Evolutionary conservation across 805 yeast genomes (phyloP).

Genomic region (Metschnikowia corniflorae): DNA sequence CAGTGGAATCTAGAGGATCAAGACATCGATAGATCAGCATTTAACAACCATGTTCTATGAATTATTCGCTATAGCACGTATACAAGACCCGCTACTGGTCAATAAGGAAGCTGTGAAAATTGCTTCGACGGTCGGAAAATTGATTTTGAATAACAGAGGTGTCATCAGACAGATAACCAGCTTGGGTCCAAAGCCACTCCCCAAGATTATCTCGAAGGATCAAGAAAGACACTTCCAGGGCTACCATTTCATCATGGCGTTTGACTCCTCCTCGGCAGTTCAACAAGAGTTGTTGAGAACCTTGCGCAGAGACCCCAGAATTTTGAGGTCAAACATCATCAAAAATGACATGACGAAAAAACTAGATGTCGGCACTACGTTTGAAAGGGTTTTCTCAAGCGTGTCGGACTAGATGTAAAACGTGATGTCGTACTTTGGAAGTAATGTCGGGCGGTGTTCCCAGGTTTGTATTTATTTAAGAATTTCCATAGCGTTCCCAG

Average conservation of each 20-base stretch:
- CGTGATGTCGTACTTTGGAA: neutral
- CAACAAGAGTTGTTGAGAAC: slow-evolving; percentile 82
- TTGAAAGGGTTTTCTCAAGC: slow-evolving; percentile 37
- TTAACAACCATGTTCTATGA: slow-evolving; percentile 81
- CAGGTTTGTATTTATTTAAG: slow-evolving; percentile 10
- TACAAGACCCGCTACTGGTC: slow-evolving; percentile 46
- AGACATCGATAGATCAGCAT: too few species aligned
- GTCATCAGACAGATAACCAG: slow-evolving; percentile 82
- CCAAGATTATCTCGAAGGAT: slow-evolving; percentile 76
- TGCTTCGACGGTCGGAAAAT: slow-evolving; percentile 70
- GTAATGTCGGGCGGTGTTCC: neutral
- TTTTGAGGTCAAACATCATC: slow-evolving; percentile 71
- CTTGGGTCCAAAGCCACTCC: slow-evolving; percentile 73
- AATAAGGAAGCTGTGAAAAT: slow-evolving; percentile 41
- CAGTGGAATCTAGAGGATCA: too few species aligned
- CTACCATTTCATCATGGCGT: slow-evolving; percentile 77
- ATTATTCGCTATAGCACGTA: slow-evolving; percentile 84
- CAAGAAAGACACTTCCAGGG: slow-evolving; percentile 92
- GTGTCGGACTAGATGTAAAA: slow-evolving; percentile 8
- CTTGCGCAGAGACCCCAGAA: slow-evolving; percentile 83
- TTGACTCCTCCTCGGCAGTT: slow-evolving; percentile 82
- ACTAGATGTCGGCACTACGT: slow-evolving; percentile 55
- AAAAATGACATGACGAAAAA: slow-evolving; percentile 54
- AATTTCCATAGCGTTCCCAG: too few species aligned
- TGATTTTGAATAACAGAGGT: slow-evolving; percentile 86